Evolutionary conservation across 768 basidiomycete species (phyloP), one percentile per base, ranked within the genome.

Genomic region (Suillus luteus): DNA sequence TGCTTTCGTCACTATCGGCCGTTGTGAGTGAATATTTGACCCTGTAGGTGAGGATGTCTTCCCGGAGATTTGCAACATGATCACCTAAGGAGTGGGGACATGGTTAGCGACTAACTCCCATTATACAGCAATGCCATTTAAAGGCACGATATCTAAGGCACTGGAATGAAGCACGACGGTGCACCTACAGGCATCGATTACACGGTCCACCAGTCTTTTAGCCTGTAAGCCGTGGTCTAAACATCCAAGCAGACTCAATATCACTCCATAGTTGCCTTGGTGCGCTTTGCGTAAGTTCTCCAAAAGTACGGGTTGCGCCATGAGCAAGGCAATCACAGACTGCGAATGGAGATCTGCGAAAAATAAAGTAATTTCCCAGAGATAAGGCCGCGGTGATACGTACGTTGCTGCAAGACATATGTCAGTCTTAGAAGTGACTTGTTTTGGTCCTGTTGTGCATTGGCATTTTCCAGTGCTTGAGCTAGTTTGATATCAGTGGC

Each of bases 161-260:
- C 7, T 35, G 22, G 8, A 27, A 41, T 59, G 8, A 8, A 63
- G 27, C 31, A 19, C 31, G 63, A 52, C 33, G 41, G 63, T 52
- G 46, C 22, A 76, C 84, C 38, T 64, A 83, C 81, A 79, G 57
- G 87, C 82, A 72, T 99, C 96, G 61, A 99, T 90, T 63, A 97
- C 86, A 14, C 87, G 84, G 76, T 99, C 97, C 0, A 96, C 96
- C 2, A 99, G 82, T 62, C 81, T 86, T 80, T 99, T 99, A n/a
- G 89, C 85, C 68, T 86, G 85, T 40, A 88, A 76, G 0, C 97
- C 97, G 60, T 90, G 83, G 67, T 99, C 97, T 55, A 99, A 77
- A 68, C 90, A 95, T n/a, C 96, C 96, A 7, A 99, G 81, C 54
- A 99, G 82, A 71, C 93, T 94, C 37, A 99, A 84, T 46, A 99